phyloP scores from a whole-genome alignment of 441 rosid genomes.

The Pelargonium fulgidum region DNA sequence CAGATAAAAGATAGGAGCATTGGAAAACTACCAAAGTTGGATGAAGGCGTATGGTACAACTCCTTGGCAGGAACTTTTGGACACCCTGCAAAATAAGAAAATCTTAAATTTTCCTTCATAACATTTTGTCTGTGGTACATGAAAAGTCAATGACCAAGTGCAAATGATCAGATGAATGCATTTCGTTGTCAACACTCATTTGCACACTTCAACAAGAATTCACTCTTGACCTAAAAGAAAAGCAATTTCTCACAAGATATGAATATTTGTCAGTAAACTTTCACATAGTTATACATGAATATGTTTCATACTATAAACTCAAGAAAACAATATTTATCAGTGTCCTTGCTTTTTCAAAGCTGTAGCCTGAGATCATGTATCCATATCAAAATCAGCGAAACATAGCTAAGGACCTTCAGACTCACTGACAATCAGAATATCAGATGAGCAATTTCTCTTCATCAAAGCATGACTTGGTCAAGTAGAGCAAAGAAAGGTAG shows the following conservation, averaged over 20 bases:
- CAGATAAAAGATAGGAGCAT: not conserved
- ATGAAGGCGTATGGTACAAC: slow-evolving; percentile 23
- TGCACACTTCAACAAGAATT: too few relatives aligned
- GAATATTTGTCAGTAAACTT: not conserved
- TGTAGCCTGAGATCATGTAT: too few relatives aligned
- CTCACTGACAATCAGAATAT: not conserved
- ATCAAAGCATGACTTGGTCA: not conserved
- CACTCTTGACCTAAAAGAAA: too few relatives aligned
- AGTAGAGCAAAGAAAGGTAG: too few relatives aligned
- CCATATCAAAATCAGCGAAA: not conserved
- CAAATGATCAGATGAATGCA: too few relatives aligned
- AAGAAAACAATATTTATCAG: not conserved
- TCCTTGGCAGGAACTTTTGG: slow-evolving; percentile 20
- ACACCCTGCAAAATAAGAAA: slow-evolving; percentile 19
- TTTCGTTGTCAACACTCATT: too few relatives aligned
- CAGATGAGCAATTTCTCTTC: not conserved
- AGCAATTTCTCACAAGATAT: too few relatives aligned
- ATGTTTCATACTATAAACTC: not conserved
- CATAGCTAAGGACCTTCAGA: not conserved
- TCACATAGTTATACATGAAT: not conserved
- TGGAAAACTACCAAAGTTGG: slow-evolving; percentile 24
- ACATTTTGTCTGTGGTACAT: not conserved
- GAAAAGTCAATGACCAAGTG: not conserved
- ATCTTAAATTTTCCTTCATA: not conserved
- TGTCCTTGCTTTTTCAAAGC: too few relatives aligned